Evolutionary conservation across 164 flowering plant genomes (phyloP), one percentile per base, ranked within the genome.

Genomic region (Houttuynia cordata): DNA sequence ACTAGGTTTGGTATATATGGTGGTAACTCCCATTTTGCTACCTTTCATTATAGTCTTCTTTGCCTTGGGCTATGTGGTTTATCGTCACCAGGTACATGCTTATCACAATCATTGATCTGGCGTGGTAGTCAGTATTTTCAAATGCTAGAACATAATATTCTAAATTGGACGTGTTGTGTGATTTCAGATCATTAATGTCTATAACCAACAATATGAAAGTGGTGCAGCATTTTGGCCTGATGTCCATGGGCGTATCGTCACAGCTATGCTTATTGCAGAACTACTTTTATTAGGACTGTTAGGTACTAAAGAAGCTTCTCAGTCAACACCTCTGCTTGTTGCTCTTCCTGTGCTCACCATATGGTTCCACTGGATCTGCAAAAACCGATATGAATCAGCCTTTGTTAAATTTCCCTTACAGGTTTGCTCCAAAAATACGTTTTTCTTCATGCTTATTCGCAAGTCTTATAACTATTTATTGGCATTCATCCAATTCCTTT

Each of bases 141-240:
- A 30, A 30, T 30, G 37, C 4, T 30, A 30, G 37, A 30, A 30
- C 37, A 8, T 45, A 3, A 45, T 45, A 2, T 3, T 52, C 55
- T 52, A 52, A 52, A 52, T 8, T 52, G 22, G 20, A n/a, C 6
- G 19, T 52, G 23, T n/a, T 23, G 8, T 37, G 17, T 45, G 17
- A 45, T 22, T 73, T 69, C 59, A 87, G 91, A 77, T 88, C 19
- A 88, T 85, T 66, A 88, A 88, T 74, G 96, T 88, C 3, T 88
- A 88, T 77, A 82, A 85, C 64, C 96, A 85, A 70, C 77, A 83
- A 69, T 88, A 88, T 53, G 96, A 88, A 70, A 88, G 96, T 68
- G 88, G 73, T 22, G 96, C 88, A 40, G 81, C 89, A 56, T 88
- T 85, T 70, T 88, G 96, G 96, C 96, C 96, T 22, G 88, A 81